Percentiles rank a stretch among this genome's conserved stretches.
Evolutionary conservation across 768 basidiomycete genomes (phyloP).

Genomic region (Vararia minispora): DNA sequence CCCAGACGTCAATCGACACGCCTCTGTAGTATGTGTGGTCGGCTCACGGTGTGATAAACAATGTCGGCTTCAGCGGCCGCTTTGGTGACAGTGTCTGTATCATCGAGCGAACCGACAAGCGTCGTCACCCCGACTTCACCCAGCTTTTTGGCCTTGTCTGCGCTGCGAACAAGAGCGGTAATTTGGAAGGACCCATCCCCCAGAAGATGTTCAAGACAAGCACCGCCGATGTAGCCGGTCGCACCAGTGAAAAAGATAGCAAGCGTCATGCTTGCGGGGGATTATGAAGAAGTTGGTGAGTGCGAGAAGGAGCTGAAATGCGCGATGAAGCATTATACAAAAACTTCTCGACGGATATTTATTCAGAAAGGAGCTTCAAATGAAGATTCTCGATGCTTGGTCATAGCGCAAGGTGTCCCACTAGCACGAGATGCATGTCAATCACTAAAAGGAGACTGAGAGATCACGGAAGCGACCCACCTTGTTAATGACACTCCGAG

Average conservation of each 20-base stretch:
- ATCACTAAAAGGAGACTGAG: no score
- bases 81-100: slow-evolving; percentile 29
- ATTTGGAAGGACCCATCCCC: slow-evolving; percentile 26
- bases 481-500: no score
- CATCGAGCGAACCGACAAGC: slow-evolving; percentile 31
- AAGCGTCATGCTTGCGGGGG: neutral
- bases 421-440: no score
- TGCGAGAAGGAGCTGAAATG: no score
- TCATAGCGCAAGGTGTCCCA: no score
- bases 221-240: slow-evolving; percentile 36
- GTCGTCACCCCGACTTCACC: slow-evolving; percentile 14
- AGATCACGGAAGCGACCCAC: no score
- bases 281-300: neutral
- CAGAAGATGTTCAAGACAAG: slow-evolving; percentile 30
- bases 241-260: slow-evolving; percentile 3
- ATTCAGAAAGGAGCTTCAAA: neutral
- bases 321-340: no score
- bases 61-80: slow-evolving; percentile 34
- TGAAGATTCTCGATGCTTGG: neutral
- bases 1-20: neutral
- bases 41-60: slow-evolving; percentile 28
- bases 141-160: slow-evolving; percentile 33
- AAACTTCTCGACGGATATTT: no score
- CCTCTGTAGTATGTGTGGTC: neutral
- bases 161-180: slow-evolving; percentile 31